Conservation (phyloP, 2,329 filamentous ascomycete genomes). For the Colletotrichum sp. region DNA sequence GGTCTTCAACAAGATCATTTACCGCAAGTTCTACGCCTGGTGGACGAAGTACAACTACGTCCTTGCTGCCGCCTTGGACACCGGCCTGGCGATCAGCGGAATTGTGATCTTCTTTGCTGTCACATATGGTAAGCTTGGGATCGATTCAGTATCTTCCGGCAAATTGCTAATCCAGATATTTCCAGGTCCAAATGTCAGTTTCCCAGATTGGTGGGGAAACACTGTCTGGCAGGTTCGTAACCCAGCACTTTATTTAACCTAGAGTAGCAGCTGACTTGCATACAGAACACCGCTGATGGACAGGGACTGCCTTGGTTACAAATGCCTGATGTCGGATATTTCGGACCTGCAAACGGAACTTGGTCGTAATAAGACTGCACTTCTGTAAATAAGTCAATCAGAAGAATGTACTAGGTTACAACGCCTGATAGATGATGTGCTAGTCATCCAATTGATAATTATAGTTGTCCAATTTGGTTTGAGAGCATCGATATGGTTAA, state of each 20-base stretch:
- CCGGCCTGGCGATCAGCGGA: constrained; percentile 59
- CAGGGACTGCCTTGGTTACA: neutral
- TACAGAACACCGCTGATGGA: constrained; percentile 6
- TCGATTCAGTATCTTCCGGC: constrained; percentile 24
- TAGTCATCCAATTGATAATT: neutral
- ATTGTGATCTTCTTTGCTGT: constrained; percentile 53
- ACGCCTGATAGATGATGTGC: fast-evolving
- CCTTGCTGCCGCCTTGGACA: constrained; percentile 61
- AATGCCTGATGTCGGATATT: constrained; percentile 6
- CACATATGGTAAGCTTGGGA: constrained; percentile 40
- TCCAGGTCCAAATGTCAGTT: constrained; percentile 44
- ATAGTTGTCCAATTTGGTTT: neutral
- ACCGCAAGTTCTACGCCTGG: constrained; percentile 56
- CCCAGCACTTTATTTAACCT: neutral
- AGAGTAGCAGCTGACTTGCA: neutral
- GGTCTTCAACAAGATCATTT: constrained; percentile 59
- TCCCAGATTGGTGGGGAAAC: constrained; percentile 59
- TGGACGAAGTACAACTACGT: constrained; percentile 65
- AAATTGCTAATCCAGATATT: constrained; percentile 27
- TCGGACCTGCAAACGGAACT: constrained; percentile 10
- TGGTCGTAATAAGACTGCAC: neutral
- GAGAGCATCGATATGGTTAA: neutral
- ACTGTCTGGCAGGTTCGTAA: constrained; percentile 26
- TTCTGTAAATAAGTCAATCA: fast-evolving
- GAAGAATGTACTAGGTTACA: fast-evolving